Base-by-base conservation (phyloP, 2,329 filamentous ascomycete species). In the Microcera coccophila region DNA sequence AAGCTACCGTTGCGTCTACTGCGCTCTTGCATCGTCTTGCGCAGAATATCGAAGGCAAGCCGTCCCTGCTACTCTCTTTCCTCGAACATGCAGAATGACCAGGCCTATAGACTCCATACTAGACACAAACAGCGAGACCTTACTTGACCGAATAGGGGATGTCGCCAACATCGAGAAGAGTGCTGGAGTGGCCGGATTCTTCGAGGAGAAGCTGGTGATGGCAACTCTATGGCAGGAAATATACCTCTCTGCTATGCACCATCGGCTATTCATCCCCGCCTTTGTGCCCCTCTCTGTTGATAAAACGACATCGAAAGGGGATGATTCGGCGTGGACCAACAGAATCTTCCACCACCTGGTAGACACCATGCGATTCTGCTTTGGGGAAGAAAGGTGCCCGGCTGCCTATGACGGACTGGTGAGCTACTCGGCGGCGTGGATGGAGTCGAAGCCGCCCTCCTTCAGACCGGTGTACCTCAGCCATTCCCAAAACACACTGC, bases 311-410 rank as follows among this genome's bases (percentile, higher is more conserved):
- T n/a, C n/a, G n/a, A n/a, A n/a, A n/a, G n/a, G n/a, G n/a, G n/a
- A 26, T 7, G 22, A 26, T 12, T 7, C 28, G 18, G 39, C 44
- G 3, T 47, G 53, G 42, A 47, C 58, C 0, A 56, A 49, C 24
- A 43, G 45, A 10, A 61, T 62, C 45, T 39, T 58, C 2, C 37
- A 59, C 0, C 52, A 53, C 14, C 36, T 61, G 2, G 33, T 54
- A 15, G 50, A 57, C n/a, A 47, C 52, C 1, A 44, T 62, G 1
- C 43, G 44, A 16, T 60, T 55, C 42, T 62, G 58, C 17, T 61
- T 59, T 12, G 53, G 54, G 1, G 48, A 49, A 1, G 49, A 49
- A 2, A 49, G 43, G 31, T 47, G 48, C 21, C 34, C 48, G 1
- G 37, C 46, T 2, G 45, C 45, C 1, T 61, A 61, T 11, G 47